Conservation (phyloP, 1,284 basidiomycete species). For the Pisolithus thermaeus region DNA sequence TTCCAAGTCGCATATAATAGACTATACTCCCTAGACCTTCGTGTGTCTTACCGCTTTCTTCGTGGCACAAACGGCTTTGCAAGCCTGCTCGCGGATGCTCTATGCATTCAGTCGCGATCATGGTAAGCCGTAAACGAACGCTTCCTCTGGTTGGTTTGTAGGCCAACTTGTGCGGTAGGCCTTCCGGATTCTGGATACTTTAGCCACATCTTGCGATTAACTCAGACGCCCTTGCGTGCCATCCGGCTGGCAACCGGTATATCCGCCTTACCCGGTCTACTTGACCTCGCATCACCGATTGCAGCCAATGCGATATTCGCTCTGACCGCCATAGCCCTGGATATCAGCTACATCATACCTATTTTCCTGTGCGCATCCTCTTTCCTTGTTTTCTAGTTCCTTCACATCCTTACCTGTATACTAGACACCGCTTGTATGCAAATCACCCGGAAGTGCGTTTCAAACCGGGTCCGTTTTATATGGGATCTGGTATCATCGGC, state of each 20-base stretch:
- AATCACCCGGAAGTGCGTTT: conserved; percentile 80
- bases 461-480: conserved; percentile 83
- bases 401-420: neutral
- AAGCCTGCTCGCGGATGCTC: conserved; percentile 81
- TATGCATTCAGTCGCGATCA: conserved; percentile 88
- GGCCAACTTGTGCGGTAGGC: conserved; percentile 38
- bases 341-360: conserved; percentile 68
- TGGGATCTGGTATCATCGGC: conserved; percentile 67
- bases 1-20: neutral
- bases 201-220: conserved; percentile 57
- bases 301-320: conserved; percentile 84
- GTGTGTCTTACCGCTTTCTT: conserved; percentile 81
- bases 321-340: conserved; percentile 67
- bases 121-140: conserved; percentile 31
- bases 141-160: neutral
- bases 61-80: conserved; percentile 77
- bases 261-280: conserved; percentile 68
- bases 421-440: conserved; percentile 55
- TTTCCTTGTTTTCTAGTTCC: neutral
- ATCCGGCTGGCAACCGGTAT: conserved; percentile 75
- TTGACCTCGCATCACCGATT: conserved; percentile 71
- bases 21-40: conserved; percentile 38
- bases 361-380: conserved; percentile 45
- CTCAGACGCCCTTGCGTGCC: conserved; percentile 74
- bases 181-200: conserved; percentile 80